Base-by-base conservation (phyloP, 2,329 filamentous ascomycete genomes). In the Apiospora hydei region DNA sequence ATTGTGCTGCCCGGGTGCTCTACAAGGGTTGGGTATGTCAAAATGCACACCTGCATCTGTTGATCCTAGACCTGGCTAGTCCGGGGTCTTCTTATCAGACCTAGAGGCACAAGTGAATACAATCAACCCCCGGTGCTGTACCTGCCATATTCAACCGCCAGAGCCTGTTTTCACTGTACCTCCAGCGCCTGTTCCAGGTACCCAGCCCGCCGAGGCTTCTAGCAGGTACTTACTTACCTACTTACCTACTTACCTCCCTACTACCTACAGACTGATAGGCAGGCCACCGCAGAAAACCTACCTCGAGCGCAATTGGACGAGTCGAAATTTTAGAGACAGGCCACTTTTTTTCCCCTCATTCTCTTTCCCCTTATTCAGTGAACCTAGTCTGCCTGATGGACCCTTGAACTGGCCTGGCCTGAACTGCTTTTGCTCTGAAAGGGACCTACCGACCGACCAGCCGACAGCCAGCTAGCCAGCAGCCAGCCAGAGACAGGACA, bases 401-500 rank as follows among this genome's bases (percentile, higher is more conserved):
- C 53, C 53, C 53, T 61, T 61, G 30, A 61, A 61, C 53, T 61
- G 53, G 30, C 53, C 49, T 53, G 49, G n/a, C 30, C 51, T 57
- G 51, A 26, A 57, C 51, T 57, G 51, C 51, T 57, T 11, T 30
- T 30, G 51, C 51, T 57, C 14, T 57, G 16, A 11, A 38, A 16
- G 30, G 53, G 26, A 34, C 51, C 30, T 38, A 34, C 26, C 26
- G 51, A 57, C 51, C 26, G 51, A 57, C 51, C 51, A 34, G 8
- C 51, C 51, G 51, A 57, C 51, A 34, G 24, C 16, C 51, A 57
- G 24, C 34, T 4, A 57, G 13, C 26, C 26, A 30, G 26, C 26
- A 30, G 26, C 26, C 26, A 30, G 26, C 26, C 26, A 38, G 57
- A 24, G 57, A 41, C 18, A 64, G 57, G 41, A n/a, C 18, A 41